Evolutionary conservation across 257 asterid genomes (phyloP).

Genomic region (Haberlea rhodopensis): DNA sequence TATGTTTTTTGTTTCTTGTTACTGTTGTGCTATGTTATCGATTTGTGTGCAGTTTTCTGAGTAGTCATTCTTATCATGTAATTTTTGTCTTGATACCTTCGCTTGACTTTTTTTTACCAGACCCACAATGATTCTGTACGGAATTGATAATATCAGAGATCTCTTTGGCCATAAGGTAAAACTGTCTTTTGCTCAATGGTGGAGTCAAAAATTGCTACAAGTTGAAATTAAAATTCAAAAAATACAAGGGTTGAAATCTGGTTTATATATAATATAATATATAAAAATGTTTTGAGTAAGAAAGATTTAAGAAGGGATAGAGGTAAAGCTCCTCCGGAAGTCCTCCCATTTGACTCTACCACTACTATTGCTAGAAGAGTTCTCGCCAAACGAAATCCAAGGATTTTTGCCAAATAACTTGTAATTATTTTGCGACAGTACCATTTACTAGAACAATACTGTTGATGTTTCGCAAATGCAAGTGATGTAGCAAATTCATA

Average conservation of each 20-base stretch:
- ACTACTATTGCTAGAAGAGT: not conserved
- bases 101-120: slow-evolving; percentile 34
- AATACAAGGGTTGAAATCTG: not conserved
- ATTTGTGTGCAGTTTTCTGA: not conserved
- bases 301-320: not conserved
- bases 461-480: not conserved
- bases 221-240: not conserved
- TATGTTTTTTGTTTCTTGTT: not conserved
- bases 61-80: not conserved
- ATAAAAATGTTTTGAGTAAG: not conserved
- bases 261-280: no score
- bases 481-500: not conserved
- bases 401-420: not conserved
- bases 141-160: slow-evolving; percentile 88
- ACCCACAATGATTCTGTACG: slow-evolving; percentile 94
- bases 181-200: not conserved
- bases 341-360: not conserved
- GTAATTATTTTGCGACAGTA: not conserved
- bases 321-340: not conserved
- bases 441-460: not conserved
- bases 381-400: not conserved
- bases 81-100: not conserved
- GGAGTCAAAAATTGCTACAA: not conserved
- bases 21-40: not conserved
- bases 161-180: slow-evolving; percentile 95